Evolutionary conservation across 1,139 yeast genomes (phyloP), one percentile per base, ranked within the genome.

Genomic region (Taphrina wiesneri): DNA sequence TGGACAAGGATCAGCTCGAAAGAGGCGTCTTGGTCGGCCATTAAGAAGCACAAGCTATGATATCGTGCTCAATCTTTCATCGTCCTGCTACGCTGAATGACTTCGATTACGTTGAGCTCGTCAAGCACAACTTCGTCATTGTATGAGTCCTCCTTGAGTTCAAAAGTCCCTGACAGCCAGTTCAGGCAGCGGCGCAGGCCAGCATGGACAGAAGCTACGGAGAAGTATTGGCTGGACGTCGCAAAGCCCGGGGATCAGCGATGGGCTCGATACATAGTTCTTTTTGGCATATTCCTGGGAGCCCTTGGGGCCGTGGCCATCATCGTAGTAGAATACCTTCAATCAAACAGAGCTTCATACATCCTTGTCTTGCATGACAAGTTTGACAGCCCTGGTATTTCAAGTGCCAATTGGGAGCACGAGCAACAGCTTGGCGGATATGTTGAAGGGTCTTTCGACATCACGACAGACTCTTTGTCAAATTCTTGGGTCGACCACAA

Each of bases 371-470:
- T 61, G 60, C 45, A 43, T 25, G 65, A 52, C 19, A 56, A 52
- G 41, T 45, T 52, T 15, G 26, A 23, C n/a, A 13, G 25, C 11
- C 56, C 59, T 5, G 65, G 39, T 1, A 17, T 66, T 13, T 54
- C 54, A 25, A n/a, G 34, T 6, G 23, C 26, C n/a, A 34, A 62
- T n/a, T 69, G 70, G 70, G 25, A 30, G 11, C 67, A 49, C 34
- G 69, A 68, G 26, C 56, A 46, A 39, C 66, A 68, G 47, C 41
- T 68, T 21, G 70, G 68, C 7, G 70, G 70, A 2, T 69, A 65
- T 30, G 68, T 67, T 25, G 69, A 67, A 36, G 69, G 69, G 25
- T 63, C 64, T 34, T 68, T 69, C 39, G 68, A 68, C 23, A 56
- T 68, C 67, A 41, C 69, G 32, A 68, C 69, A 9, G 54, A 53